Conservation (phyloP, 73 alveolate species). For the Urostyla sp. region DNA sequence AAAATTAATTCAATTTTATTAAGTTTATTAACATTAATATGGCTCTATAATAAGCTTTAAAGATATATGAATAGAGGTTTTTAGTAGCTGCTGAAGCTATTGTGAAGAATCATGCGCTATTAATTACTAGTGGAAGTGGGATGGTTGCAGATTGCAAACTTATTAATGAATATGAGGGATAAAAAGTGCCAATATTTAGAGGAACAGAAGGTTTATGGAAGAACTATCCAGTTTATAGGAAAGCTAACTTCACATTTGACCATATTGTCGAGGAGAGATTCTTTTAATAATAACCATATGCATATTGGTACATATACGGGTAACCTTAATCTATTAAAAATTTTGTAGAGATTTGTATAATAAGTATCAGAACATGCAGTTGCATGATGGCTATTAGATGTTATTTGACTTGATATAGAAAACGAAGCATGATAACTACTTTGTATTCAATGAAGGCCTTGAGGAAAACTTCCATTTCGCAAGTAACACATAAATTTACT, state of each 20-base stretch:
- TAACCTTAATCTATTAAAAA: neutral
- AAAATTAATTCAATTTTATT: neutral
- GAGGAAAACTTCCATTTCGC: conserved; percentile 34
- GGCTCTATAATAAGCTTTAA: neutral
- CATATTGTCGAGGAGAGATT: neutral
- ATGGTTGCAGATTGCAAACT: conserved; percentile 42
- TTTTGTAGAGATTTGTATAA: conserved; percentile 17
- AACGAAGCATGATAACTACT: conserved; percentile 1
- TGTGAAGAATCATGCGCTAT: neutral
- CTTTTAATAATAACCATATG: neutral
- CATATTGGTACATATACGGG: conserved; percentile 47
- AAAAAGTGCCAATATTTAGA: conserved; percentile 35
- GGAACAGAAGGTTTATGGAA: conserved; percentile 41
- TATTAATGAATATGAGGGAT: too few species aligned
- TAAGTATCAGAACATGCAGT: neutral
- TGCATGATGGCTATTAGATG: conserved; percentile 21
- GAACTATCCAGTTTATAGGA: conserved; percentile 4
- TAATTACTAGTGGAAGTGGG: conserved; percentile 19
- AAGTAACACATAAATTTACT: neutral
- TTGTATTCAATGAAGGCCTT: conserved; percentile 26
- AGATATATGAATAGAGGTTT: neutral
- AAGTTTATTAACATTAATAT: neutral
- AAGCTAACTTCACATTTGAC: conserved; percentile 5
- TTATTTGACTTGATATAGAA: neutral
- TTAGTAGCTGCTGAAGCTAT: conserved; percentile 24